Base-by-base conservation (phyloP, 2,329 filamentous ascomycete genomes). In the Diplodia sapinea region DNA sequence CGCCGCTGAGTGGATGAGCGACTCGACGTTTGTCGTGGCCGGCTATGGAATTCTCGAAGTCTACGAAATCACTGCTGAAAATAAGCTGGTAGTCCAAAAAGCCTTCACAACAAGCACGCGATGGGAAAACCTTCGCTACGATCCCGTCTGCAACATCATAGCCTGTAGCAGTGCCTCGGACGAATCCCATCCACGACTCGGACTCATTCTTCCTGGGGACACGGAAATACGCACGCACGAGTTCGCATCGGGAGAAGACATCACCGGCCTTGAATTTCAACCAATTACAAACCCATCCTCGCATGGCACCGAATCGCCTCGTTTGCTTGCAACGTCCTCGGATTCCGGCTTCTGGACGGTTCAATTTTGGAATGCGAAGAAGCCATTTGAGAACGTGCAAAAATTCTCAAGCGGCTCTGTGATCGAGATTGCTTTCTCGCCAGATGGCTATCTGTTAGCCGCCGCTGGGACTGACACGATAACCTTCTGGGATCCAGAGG, bases 1-100 rank as follows among this genome's bases (percentile, higher is more conserved):
- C 31, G 82, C 83, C 68, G 81, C 79, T 1, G 76, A 77, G 13
- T 83, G 82, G 81, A 79, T 79, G 50, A 78, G 73, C 54, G 77
- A 81, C 15, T 76, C 78, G 3, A 74, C 75, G 1, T 82, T 84
- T 69, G 75, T 81, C 11, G 79, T 83, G 12, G 82, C 79, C 65
- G 81, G 82, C 12, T 77, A 78, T 9, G 73, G 77, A 26, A 72
- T 79, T 3, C 75, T 81, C 64, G 76, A 78, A 31, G 73, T 78
- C 4, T 81, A 80, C 71, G 73, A 79, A 20, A 73, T 81, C 26
- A 71, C 70, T 33, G 73, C 77, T 0, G 64, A 57, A 55, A 61
- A 66, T 40, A 62, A 51, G 36, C 29, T 68, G 50, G 73, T 70
- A 1, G 67, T 73, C 15, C 74, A 75, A 64, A 74, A 73, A 57